phyloP scores from a whole-genome alignment of 2,329 filamentous ascomycete genomes.

The Dothistroma septosporum region DNA sequence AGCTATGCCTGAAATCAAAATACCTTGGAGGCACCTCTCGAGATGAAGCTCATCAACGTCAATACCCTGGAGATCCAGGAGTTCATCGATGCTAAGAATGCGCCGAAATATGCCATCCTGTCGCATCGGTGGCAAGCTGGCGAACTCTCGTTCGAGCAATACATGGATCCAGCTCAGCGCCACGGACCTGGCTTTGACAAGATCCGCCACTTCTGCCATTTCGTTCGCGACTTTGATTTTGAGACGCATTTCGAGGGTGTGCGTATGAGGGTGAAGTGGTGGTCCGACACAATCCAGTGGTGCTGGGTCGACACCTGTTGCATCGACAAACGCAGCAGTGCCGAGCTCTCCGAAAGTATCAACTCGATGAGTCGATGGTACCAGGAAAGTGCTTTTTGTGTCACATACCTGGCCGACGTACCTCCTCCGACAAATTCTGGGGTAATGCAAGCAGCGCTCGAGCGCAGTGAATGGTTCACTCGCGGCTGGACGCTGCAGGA shows the following conservation, averaged over 20 bases:
- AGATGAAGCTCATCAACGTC: slow-evolving; percentile 1
- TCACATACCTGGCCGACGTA: background rate
- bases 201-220: slow-evolving; percentile 1
- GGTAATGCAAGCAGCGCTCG: background rate
- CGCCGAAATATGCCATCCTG: slow-evolving; percentile 10
- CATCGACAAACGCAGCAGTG: slow-evolving; percentile 18
- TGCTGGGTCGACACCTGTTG: slow-evolving; percentile 18
- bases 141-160: slow-evolving; percentile 9
- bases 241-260: background rate
- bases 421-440: background rate
- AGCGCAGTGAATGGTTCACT: slow-evolving; percentile 9
- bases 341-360: slow-evolving; percentile 18
- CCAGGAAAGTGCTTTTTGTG: background rate
- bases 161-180: background rate
- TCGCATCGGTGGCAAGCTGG: slow-evolving; percentile 11
- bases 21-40: background rate
- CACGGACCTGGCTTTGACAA: slow-evolving; percentile 8
- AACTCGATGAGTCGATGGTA: slow-evolving; percentile 19
- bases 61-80: background rate
- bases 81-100: background rate
- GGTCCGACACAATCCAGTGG: slow-evolving; percentile 2
- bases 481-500: slow-evolving; percentile 22
- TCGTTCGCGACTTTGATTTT: background rate
- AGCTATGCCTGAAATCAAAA: background rate
- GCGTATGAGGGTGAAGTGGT: background rate